Evolutionary conservation across 805 yeast species (phyloP).

Genomic region (Osmozyma mogii): DNA sequence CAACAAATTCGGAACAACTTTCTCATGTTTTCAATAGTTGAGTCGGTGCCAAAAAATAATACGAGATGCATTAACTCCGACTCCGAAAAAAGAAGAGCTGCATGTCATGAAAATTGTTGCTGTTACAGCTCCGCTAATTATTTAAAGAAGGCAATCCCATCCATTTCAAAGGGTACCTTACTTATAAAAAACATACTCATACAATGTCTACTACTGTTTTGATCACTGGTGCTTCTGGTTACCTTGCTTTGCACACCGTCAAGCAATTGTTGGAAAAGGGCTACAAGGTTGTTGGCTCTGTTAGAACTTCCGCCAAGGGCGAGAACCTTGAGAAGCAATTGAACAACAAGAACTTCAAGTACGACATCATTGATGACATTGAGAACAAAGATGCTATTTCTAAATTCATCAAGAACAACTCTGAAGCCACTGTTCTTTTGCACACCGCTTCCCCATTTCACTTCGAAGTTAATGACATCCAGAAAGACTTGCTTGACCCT

Average conservation of each 20-base stretch:
- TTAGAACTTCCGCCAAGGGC: slow-evolving; percentile 2
- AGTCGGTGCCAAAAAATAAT: no score
- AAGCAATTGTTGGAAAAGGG: slow-evolving; percentile 2
- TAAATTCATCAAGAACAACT: slow-evolving; percentile 1
- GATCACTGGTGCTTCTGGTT: slow-evolving; percentile 7
- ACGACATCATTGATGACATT: slow-evolving; percentile 3
- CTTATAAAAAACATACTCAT: no score
- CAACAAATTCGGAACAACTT: no score
- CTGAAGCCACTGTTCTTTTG: slow-evolving; percentile 2
- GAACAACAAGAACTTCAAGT: slow-evolving; percentile 1
- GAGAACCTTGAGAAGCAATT: not conserved
- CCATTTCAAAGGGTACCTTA: no score
- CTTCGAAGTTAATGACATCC: not conserved
- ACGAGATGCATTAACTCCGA: no score
- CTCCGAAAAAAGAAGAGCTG: no score
- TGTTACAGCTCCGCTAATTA: no score
- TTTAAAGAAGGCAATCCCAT: no score
- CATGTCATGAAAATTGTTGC: no score
- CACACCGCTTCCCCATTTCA: slow-evolving; percentile 4
- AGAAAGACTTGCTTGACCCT: slow-evolving; percentile 1
- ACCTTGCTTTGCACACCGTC: slow-evolving; percentile 6
- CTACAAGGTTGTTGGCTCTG: slow-evolving; percentile 4
- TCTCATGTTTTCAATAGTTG: no score
- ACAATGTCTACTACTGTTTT: slow-evolving; percentile 2
- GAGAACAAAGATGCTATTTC: slow-evolving; percentile 1